Evolutionary conservation across 2,329 filamentous ascomycete genomes (phyloP).

Genomic region (Delphinella strobiligena): DNA sequence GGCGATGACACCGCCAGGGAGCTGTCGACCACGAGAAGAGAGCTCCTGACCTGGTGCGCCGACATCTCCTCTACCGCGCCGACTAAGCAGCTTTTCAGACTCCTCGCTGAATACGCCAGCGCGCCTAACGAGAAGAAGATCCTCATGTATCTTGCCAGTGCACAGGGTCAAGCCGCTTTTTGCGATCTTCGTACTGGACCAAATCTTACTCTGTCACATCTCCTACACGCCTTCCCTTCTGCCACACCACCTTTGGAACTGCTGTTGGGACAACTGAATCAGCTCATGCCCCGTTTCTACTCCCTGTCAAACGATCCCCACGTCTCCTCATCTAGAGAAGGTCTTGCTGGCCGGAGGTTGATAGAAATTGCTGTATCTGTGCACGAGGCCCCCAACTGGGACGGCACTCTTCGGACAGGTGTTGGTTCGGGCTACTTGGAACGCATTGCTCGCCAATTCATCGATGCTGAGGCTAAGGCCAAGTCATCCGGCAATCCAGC

Average conservation of each 20-base stretch:
- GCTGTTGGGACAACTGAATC: constrained; percentile 67
- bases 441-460: constrained; percentile 61
- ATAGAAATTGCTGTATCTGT: constrained; percentile 96
- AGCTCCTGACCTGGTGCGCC: constrained; percentile 89
- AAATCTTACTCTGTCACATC: constrained; percentile 69
- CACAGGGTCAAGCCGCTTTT: constrained; percentile 82
- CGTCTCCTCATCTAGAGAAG: constrained; percentile 57
- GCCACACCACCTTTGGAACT: constrained; percentile 75
- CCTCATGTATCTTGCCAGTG: constrained; percentile 71
- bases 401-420: constrained; percentile 54
- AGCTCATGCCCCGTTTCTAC: constrained; percentile 96
- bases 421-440: constrained; percentile 92
- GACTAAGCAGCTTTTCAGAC: constrained; percentile 71
- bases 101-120: constrained; percentile 74
- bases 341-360: constrained; percentile 61
- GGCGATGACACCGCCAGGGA: constrained; percentile 77
- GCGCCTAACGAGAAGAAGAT: constrained; percentile 81
- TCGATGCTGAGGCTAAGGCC: constrained; percentile 54
- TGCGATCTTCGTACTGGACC: constrained; percentile 86
- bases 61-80: constrained; percentile 90
- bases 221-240: constrained; percentile 85
- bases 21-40: constrained; percentile 78
- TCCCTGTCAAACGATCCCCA: constrained; percentile 94
- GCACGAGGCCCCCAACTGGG: constrained; percentile 76
- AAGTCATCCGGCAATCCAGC: constrained; percentile 27